A percentile compares a stretch with the other conserved stretches of the same genome.
phyloP scores from a whole-genome alignment of 140 eudicot species.

The Stevia rebaudiana region DNA sequence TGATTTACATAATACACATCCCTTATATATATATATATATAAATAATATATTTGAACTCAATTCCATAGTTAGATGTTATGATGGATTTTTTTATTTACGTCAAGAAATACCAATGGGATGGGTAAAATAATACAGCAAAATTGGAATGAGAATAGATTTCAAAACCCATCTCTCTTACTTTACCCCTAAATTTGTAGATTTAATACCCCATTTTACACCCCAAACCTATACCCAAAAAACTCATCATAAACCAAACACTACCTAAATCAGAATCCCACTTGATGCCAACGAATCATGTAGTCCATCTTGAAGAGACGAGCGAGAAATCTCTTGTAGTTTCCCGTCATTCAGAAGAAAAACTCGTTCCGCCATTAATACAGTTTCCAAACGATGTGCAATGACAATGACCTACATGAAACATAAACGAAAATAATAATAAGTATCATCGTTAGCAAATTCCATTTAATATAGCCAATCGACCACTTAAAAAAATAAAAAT shows the following conservation, averaged over 20 bases:
- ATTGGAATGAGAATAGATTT: no score
- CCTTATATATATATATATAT: no score
- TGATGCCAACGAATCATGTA: conserved; percentile 41
- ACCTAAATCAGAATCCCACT: conserved; percentile 41
- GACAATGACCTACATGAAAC: conserved; percentile 57
- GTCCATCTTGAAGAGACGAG: conserved; percentile 50
- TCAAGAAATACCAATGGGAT: no score
- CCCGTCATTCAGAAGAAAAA: conserved; percentile 57
- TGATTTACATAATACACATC: no score
- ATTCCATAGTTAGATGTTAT: no score
- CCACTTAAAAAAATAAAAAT: not conserved
- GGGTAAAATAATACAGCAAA: no score
- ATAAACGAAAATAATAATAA: not conserved
- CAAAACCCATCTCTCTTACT: no score
- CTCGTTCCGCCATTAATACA: conserved; percentile 75
- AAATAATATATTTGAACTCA: no score
- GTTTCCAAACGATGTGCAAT: conserved; percentile 96
- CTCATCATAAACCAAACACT: not conserved
- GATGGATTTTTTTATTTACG: no score
- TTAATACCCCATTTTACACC: not conserved
- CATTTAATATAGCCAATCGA: not conserved
- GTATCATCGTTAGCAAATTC: not conserved
- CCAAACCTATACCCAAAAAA: not conserved
- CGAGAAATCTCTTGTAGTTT: conserved; percentile 63
- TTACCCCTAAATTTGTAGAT: no score